A percentile compares a stretch with the other conserved stretches of the same genome.
These are phyloP conservation scores for Botrytis fabae DNA, from an alignment of 2,329 filamentous ascomycete genomes.

Conservation along the genomic window DNA sequence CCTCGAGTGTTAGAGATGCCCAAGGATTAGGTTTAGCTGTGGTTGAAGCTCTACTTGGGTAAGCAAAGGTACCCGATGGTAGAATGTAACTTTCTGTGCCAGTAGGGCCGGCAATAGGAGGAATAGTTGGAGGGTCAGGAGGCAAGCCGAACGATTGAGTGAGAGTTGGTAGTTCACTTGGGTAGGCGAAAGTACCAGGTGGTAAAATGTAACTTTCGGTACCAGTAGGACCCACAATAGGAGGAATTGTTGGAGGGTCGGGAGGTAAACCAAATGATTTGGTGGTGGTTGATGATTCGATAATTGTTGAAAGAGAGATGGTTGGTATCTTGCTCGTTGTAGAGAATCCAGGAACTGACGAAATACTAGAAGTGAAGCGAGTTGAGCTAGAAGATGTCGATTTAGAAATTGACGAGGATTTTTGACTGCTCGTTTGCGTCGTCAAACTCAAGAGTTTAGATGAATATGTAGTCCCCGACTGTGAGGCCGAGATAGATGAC, in stretches of 20 bases:
- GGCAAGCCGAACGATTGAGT: background rate
- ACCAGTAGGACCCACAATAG: background rate
- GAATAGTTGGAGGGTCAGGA: constrained; percentile 1
- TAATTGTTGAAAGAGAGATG: background rate
- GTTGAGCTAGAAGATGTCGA: background rate
- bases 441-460: background rate
- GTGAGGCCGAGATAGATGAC: background rate
- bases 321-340: background rate
- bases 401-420: background rate
- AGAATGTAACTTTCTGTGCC: background rate
- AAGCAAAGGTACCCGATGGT: background rate
- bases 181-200: background rate
- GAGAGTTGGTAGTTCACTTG: background rate
- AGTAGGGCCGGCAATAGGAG: background rate
- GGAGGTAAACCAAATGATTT: background rate
- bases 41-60: background rate
- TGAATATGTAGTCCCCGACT: background rate
- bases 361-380: background rate
- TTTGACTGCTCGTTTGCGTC: background rate
- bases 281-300: background rate
- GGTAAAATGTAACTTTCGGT: background rate
- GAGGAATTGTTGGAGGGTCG: background rate
- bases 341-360: background rate
- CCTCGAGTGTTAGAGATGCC: background rate
- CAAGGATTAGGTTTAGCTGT: background rate